Base-by-base conservation (phyloP, 805 yeast species). In the Monosporozyma servazzii region DNA sequence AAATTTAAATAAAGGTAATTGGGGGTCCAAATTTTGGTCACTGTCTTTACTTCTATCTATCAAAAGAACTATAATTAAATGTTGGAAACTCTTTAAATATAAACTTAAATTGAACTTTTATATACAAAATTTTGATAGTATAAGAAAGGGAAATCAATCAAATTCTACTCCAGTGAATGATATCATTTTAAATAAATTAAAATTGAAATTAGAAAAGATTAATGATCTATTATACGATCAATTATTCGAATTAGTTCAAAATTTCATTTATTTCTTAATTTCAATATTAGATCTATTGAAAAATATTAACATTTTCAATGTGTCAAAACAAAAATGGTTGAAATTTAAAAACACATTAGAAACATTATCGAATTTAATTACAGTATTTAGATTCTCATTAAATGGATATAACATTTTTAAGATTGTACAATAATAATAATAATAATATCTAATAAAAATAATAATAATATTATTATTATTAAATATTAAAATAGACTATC, bases 11-110 rank as follows among this genome's bases (percentile, higher is more conserved):
- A 60, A 60, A 40, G 60, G 65, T 15, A 58, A 59, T 21, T 43
- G 61, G 45, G 66, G 66, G 15, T 61, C 65, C 2, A 64, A 60
- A 42, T 29, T 64, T 11, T 65, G 69, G 69, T 55, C 64, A 13
- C 48, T 60, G 1, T 59, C 67, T 1, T 49, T 62, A n/a, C 2
- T 64, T 2, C 54, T 65, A 18, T 54, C 65, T 2, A 48, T 56
- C 1, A 51, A 67, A 45, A 61, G 54, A 48, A 49, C 55, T 20
- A 11, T 58, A 3, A 51, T 55, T 15, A 17, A 47, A 27, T 15
- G 36, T 30, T 17, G 48, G 44, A 10, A 20, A 36, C 3, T 13
- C 8, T 7, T 37, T 13, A 37, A 37, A 18, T 37, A 37, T 37
- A 37, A 37, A 18, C 23, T 17, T 17, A 37, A 37, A 37, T 18